Conservation (phyloP, 2,329 filamentous ascomycete genomes). For the Xylaria sp. region DNA sequence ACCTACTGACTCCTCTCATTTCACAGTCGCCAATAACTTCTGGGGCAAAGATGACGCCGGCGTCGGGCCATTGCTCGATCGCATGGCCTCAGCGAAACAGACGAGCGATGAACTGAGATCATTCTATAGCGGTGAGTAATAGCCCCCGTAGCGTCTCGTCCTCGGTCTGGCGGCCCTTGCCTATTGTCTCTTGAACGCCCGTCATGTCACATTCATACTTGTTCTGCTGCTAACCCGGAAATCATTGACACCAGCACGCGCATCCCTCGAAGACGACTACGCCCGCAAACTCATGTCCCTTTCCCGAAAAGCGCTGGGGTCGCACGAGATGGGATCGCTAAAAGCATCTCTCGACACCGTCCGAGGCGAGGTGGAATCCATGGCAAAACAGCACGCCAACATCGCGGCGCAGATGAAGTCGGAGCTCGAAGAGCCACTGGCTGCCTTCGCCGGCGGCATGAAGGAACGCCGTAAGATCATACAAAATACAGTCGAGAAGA, state of each 20-base stretch:
- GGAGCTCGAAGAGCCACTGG: constrained; percentile 92
- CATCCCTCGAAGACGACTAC: constrained; percentile 97
- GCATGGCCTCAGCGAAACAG: constrained; percentile 93
- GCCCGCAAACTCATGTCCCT: constrained; percentile 87
- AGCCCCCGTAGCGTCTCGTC: background rate
- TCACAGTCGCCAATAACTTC: constrained; percentile 95
- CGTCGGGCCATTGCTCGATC: constrained; percentile 88
- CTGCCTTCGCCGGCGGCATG: constrained; percentile 91
- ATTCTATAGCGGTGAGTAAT: constrained; percentile 80
- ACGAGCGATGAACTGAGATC: constrained; percentile 93
- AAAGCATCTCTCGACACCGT: constrained; percentile 87
- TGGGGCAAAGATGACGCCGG: constrained; percentile 99
- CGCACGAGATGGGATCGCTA: constrained; percentile 85
- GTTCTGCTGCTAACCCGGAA: constrained; percentile 6
- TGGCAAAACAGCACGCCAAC: constrained; percentile 91
- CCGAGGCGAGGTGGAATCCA: constrained; percentile 88
- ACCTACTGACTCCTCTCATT: constrained; percentile 28
- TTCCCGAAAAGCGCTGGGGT: constrained; percentile 88
- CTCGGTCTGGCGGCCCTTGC: background rate
- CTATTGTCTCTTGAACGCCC: background rate
- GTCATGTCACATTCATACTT: background rate
- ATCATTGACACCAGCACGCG: constrained; percentile 71
- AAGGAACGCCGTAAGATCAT: constrained; percentile 98
- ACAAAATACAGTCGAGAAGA: constrained; percentile 91
- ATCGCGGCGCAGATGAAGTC: constrained; percentile 96